Percentiles rank a stretch among this genome's conserved stretches.
Evolutionary conservation across 371 early-diverging fungal species (phyloP).

Genomic region (Rhizopus microsporus): DNA sequence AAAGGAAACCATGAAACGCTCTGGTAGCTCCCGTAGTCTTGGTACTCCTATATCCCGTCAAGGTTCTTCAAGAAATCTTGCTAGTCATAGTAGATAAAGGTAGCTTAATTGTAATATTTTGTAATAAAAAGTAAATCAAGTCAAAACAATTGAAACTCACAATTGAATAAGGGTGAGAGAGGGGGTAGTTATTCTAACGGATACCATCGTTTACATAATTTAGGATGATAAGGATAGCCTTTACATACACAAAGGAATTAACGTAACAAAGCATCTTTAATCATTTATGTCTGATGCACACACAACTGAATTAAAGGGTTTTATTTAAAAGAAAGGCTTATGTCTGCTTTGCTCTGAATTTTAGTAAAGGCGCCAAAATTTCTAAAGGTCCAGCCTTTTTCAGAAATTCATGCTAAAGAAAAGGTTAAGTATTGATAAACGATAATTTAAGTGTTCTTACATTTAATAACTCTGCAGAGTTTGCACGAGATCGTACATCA

Average conservation of each 20-base stretch:
- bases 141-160: too few relatives aligned
- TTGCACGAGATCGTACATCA: constrained; percentile 86
- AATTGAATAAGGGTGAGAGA: too few relatives aligned
- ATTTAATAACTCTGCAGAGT: constrained; percentile 78
- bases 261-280: too few relatives aligned
- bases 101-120: not conserved
- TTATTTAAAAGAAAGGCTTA: not conserved
- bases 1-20: constrained; percentile 66
- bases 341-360: constrained; percentile 37
- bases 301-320: too few relatives aligned
- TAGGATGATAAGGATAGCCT: too few relatives aligned
- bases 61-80: constrained; percentile 27
- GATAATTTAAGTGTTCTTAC: constrained; percentile 21
- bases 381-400: constrained; percentile 58
- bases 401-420: constrained; percentile 68
- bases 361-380: constrained; percentile 55
- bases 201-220: too few relatives aligned
- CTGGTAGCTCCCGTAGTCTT: constrained; percentile 61
- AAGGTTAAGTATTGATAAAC: not conserved
- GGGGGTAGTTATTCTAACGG: too few relatives aligned
- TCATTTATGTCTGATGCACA: too few relatives aligned
- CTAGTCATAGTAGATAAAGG: not conserved
- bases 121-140: not conserved
- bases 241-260: too few relatives aligned
- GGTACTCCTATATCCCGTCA: constrained; percentile 60